These are phyloP conservation scores for Phialocephala subalpina DNA, from an alignment of 2,329 filamentous ascomycete species.

Conservation along the genomic window DNA sequence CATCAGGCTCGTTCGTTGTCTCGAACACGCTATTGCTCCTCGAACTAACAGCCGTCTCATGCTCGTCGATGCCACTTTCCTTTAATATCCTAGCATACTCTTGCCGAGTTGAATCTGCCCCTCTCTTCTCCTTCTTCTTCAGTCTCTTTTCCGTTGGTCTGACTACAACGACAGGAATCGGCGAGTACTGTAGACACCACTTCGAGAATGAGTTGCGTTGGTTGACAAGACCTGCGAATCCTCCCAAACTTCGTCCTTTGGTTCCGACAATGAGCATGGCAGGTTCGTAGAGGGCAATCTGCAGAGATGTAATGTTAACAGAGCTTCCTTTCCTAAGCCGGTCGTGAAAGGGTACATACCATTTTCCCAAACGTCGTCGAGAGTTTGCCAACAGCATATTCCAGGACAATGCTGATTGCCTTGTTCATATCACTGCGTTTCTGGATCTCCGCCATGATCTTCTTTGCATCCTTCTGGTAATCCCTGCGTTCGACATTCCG, in stretches of 20 bases:
- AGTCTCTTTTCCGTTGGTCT: slow-evolving; percentile 73
- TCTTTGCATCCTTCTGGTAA: slow-evolving; percentile 71
- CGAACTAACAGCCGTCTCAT: slow-evolving; percentile 42
- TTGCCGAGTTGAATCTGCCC: slow-evolving; percentile 67
- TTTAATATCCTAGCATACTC: slow-evolving; percentile 72
- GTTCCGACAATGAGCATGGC: slow-evolving; percentile 78
- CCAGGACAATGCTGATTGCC: slow-evolving; percentile 75
- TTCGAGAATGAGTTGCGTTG: slow-evolving; percentile 71
- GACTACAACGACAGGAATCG: slow-evolving; percentile 78
- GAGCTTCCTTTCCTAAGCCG: not conserved
- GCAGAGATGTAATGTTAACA: not conserved
- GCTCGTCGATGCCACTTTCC: slow-evolving; percentile 54
- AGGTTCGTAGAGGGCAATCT: slow-evolving; percentile 79
- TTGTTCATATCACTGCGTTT: slow-evolving; percentile 75
- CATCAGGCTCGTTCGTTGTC: slow-evolving; percentile 53
- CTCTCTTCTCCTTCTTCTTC: slow-evolving; percentile 75
- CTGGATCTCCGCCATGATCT: slow-evolving; percentile 71
- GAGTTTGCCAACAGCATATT: slow-evolving; percentile 76
- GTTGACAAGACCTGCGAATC: slow-evolving; percentile 73
- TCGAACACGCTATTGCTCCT: slow-evolving; percentile 36
- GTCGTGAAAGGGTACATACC: slow-evolving; percentile 54
- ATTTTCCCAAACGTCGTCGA: slow-evolving; percentile 78
- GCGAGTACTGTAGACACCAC: slow-evolving; percentile 78
- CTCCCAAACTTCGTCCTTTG: slow-evolving; percentile 71
- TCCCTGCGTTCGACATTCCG: slow-evolving; percentile 63